Evolutionary conservation across 225 moss, liverwort and hornwort genomes (phyloP), one percentile per base, ranked within the genome.

Genomic region (Ulota crispa): DNA sequence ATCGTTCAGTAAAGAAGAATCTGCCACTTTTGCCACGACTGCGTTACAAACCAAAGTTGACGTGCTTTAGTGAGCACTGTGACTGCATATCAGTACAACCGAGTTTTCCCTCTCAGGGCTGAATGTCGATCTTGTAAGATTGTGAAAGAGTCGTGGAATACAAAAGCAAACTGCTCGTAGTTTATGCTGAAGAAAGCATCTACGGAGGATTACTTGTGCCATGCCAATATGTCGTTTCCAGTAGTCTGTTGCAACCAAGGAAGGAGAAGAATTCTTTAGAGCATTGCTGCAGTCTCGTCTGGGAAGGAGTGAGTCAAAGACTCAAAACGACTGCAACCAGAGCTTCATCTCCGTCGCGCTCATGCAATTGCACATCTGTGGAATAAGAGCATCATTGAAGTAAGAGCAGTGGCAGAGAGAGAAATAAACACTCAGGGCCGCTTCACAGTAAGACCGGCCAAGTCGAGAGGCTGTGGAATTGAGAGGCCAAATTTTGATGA

Each of bases 101-200:
- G 21, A 20, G 39, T 39, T 23, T 23, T 23, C 54, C 24, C 8
- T n/a, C 0, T 1, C 4, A 31, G 8, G 1, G 45, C 14, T 45
- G 45, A 73, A 24, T 24, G 23, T 56, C 5, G 0, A 4, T 9
- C 39, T 39, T 0, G 7, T 13, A 34, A 54, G n/a, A n/a, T 13
- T 0, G 9, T 9, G n/a, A 32, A 15, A 7, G 1, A 36, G 15
- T 34, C 7, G 54, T 15, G 14, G 0, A 14, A 8, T 15, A 1
- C 0, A 2, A 0, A 36, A 1, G n/a, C 13, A 14, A 23, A 54
- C n/a, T 4, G 1, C 0, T 13, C 23, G 8, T 14, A 24, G n/a
- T 23, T 8, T 23, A 8, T 55, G 55, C 23, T 23, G 23, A 23
- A 55, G 21, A 55, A 55, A 55, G 23, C 21, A 23, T 55, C 2